Percentiles rank a stretch among this genome's conserved stretches.
phyloP scores from a whole-genome alignment of 2,329 filamentous ascomycete species.

The Incumbomyces lentus region DNA sequence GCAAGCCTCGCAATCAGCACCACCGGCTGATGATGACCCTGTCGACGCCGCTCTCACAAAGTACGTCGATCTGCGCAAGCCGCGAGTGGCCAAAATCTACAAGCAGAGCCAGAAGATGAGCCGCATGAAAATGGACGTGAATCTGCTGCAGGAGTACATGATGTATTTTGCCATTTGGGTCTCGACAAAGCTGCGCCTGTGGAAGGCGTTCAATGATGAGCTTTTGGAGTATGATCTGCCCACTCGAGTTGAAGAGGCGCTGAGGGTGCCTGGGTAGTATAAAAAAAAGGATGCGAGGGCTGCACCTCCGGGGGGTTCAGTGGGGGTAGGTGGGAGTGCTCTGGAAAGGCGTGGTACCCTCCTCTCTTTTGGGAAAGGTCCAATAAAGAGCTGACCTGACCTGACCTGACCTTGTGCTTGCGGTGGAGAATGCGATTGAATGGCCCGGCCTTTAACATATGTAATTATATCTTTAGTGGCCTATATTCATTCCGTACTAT shows the following conservation, averaged over 20 bases:
- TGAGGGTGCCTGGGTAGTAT: too few species aligned
- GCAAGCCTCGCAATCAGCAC: slow-evolving; percentile 7
- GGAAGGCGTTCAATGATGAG: slow-evolving; percentile 12
- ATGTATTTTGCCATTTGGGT: slow-evolving; percentile 32
- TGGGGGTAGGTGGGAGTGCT: too few species aligned
- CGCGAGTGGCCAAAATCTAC: slow-evolving; percentile 26
- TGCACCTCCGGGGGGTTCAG: too few species aligned
- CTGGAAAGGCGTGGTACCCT: too few species aligned
- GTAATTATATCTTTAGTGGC: too few species aligned
- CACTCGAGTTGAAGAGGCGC: slow-evolving; percentile 15
- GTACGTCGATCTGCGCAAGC: slow-evolving; percentile 28
- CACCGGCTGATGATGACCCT: not conserved
- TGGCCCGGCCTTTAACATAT: too few species aligned
- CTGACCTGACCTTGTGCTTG: too few species aligned
- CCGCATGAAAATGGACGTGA: slow-evolving; percentile 27
- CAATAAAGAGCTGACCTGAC: too few species aligned
- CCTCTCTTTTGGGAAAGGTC: too few species aligned
- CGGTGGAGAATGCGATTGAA: too few species aligned
- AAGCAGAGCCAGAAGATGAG: slow-evolving; percentile 26
- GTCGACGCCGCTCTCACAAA: slow-evolving; percentile 24
- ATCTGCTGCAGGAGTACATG: slow-evolving; percentile 26
- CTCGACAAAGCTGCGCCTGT: slow-evolving; percentile 22
- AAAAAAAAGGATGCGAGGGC: too few species aligned
- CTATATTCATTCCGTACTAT: too few species aligned
- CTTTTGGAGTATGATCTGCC: slow-evolving; percentile 23